Base-by-base conservation (phyloP, 2,329 filamentous ascomycete genomes). In the Ceratocystis smalleyi region DNA sequence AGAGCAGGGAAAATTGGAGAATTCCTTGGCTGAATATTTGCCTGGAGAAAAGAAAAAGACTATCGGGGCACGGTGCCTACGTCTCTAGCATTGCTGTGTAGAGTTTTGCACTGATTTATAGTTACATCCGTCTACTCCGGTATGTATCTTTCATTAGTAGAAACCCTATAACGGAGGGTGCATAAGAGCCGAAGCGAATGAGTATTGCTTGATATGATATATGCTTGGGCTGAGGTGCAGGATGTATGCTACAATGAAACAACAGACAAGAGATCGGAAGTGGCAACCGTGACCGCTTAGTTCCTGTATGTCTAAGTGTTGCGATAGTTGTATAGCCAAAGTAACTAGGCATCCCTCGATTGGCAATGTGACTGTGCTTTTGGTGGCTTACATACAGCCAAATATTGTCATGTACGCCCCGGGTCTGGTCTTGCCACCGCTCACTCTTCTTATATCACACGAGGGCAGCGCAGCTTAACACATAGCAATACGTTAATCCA, bases 221-320 rank as follows among this genome's bases (percentile, higher is more conserved):
- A 51, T 45, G 43, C 43, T 62, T 62, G 60, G 60, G 43, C 27
- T 62, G 43, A 32, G 10, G 22, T 19, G 60, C 40, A 62, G 22
- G 6, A 19, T 10, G 10, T 10, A 27, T 17, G 15, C 8, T 51
- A 27, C 3, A 19, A 27, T 27, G 8, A 22, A 51, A 24, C 22
- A 51, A 24, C 22, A 51, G 47, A 22, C 27, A 24, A 15, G 10
- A 27, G 22, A 10, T 1, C 8, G 27, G 22, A 10, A 24, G 0
- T 15, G 0, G 47, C 3, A 19, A 27, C 24, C 22, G 24, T 27
- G 35, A 15, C 12, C 3, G 35, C 35, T 12, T 4, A 40, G 35
- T 40, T 40, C 35, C 12, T 40, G 35, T 15, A 12, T 35, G 32
- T 35, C 32, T 35, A 40, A 10, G 35, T 40, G 12, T 40, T 1